Evolutionary conservation across 805 yeast genomes (phyloP), one percentile per base, ranked within the genome.

Genomic region (Candida coleopterorum): DNA sequence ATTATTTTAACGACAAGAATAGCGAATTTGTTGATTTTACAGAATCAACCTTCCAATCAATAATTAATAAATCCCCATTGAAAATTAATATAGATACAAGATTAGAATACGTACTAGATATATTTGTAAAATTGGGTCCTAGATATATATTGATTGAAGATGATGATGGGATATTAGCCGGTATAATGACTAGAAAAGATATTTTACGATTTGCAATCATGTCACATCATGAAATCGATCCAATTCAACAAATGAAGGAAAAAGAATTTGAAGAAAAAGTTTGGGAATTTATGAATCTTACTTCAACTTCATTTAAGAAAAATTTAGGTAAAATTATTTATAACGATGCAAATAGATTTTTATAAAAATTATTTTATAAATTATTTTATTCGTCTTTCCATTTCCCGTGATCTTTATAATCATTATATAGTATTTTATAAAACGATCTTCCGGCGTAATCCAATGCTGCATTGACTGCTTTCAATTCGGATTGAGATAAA

Each of bases 181-280:
- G 98, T 0, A 52, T 86, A n/a, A 62, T 94, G 1, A 86, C 96
- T 0, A 71, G 89, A 39, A 93, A 93, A 50, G 97, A 89, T 52
- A 66, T 90, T 12, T 58, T 89, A 35, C 68, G 80, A 42, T 86
- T 74, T 48, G 83, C 80, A 45, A 52, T 60, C 39, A 60, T 66
- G 9, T 41, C 44, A n/a, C 63, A 61, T 37, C 51, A 53, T 24
- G 25, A 36, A 17, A 21, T 17, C 5, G 25, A 35, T 30, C 27
- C 35, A 16, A 21, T 34, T 10, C 33, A 37, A 2, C 51, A 53
- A 14, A 32, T 32, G 1, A 40, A 34, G 22, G 47, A 47, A 10
- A 53, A 47, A 16, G 50, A 45, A 10, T 33, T 52, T 22, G 70
- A 68, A 32, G 53, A 44, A n/a, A 51, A 44, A 36, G 58, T 62